A percentile compares a stretch with the other conserved stretches of the same genome.
These are phyloP conservation scores for Coriaria nepalensis DNA, from an alignment of 306 rosid species.

Conservation along the genomic window DNA sequence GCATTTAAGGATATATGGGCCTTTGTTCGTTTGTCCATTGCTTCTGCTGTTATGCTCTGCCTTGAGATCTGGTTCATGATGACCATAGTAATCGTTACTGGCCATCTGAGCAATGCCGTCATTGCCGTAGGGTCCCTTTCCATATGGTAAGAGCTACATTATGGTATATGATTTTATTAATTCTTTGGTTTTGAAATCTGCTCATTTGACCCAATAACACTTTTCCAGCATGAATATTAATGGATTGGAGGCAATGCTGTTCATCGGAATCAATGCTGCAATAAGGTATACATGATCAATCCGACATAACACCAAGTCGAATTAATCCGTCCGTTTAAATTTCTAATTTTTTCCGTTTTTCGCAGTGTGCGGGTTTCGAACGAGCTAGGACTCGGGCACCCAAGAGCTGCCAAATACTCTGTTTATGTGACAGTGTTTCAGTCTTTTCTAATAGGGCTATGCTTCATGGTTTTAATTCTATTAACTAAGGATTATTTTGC, in stretches of 20 bases:
- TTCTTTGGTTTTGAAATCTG: background rate
- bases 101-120: constrained; percentile 62
- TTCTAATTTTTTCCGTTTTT: constrained; percentile 16
- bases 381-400: constrained; percentile 63
- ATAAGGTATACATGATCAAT: constrained; percentile 58
- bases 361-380: constrained; percentile 54
- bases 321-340: constrained; percentile 33
- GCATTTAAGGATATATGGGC: constrained; percentile 80
- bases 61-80: constrained; percentile 83
- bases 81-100: constrained; percentile 60
- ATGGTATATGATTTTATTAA: background rate
- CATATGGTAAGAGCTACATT: constrained; percentile 48
- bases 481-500: constrained; percentile 34
- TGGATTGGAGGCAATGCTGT: constrained; percentile 74
- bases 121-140: constrained; percentile 67
- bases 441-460: constrained; percentile 56
- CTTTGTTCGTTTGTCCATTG: constrained; percentile 68
- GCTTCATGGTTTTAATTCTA: constrained; percentile 40
- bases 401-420: constrained; percentile 63
- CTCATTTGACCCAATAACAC: background rate
- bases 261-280: constrained; percentile 85
- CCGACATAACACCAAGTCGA: background rate
- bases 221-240: constrained; percentile 56
- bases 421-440: constrained; percentile 52
- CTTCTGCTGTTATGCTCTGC: constrained; percentile 91